phyloP scores from a whole-genome alignment of 441 rosid species.

The Manihot esculenta region DNA sequence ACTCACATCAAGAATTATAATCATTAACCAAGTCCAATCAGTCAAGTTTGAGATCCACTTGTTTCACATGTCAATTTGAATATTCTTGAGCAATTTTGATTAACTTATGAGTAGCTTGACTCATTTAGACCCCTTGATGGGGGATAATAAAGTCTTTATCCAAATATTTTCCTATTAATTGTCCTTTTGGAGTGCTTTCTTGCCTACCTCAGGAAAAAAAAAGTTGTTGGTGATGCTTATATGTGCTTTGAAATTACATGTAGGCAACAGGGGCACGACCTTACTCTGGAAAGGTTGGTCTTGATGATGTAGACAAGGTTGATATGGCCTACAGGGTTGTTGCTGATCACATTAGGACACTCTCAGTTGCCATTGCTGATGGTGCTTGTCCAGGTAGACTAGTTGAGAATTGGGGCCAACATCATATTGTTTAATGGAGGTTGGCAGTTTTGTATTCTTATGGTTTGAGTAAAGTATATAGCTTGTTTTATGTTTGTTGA shows the following conservation, averaged over 20 bases:
- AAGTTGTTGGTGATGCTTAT: not conserved
- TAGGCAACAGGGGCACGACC: constrained; percentile 86
- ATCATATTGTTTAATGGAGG: not conserved
- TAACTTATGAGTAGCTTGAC: no score
- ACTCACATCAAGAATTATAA: no score
- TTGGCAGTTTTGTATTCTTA: constrained; percentile 4
- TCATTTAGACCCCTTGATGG: no score
- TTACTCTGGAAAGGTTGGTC: constrained; percentile 93
- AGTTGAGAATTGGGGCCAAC: not conserved
- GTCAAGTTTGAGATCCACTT: no score
- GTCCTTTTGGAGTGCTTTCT: not conserved
- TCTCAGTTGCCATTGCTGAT: constrained; percentile 97
- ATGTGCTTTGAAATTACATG: not conserved
- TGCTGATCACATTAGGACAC: constrained; percentile 95
- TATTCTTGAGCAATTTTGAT: no score
- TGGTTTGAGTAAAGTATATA: not conserved
- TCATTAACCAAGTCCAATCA: no score
- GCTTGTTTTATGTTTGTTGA: not conserved
- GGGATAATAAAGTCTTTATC: not conserved
- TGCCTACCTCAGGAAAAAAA: not conserved
- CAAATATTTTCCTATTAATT: not conserved
- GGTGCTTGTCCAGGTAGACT: constrained; percentile 95
- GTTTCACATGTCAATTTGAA: no score
- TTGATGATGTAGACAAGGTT: constrained; percentile 73
- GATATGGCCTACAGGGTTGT: constrained; percentile 99